Evolutionary conservation across 108 stramenopile genomes (phyloP), one percentile per base, ranked within the genome.

Genomic region (Nitzschia inconspicua): DNA sequence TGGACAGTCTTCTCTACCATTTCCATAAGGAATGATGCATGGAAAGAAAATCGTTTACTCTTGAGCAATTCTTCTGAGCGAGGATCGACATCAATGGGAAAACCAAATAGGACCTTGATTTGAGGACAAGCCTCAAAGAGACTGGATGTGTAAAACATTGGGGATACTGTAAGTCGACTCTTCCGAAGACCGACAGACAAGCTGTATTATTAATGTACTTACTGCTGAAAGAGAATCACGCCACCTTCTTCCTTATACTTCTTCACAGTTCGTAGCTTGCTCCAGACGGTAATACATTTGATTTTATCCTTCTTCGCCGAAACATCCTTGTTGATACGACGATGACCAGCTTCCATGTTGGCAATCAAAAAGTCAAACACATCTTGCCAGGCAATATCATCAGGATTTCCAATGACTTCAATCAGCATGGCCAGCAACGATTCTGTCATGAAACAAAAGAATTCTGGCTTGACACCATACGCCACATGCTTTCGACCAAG

Each of bases 11-110:
- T 59, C 47, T 73, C 72, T 5, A 73, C 32, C 72, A 73, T 73
- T 54, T 73, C 50, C 42, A 73, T 60, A 29, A 73, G 52, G 28
- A 65, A 73, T 50, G 50, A 52, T 20, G 64, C 65, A 29, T 73
- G 72, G 44, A 32, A 53, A 22, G 60, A 25, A 31, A 73, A 73
- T 32, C 72, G 56, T 27, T 28, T 23, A 28, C 34, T 65, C 44
- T 53, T 54, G 24, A 65, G 19, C 13, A 73, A 47, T 14, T 60
- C 64, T 3, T 43, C 50, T 1, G 64, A 57, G 3, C 31, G 25
- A 19, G 64, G 47, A 40, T 73, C 72, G 39, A 73, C 47, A 46
- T 73, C 57, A 24, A 58, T 57, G 29, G 63, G 58, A 41, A 73
- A 73, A 0, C 72, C 72, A 54, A 73, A 73, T 8, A 73, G 57